Evolutionary conservation across 164 flowering plant species (phyloP).

Genomic region (Vitis rotundifolia): DNA sequence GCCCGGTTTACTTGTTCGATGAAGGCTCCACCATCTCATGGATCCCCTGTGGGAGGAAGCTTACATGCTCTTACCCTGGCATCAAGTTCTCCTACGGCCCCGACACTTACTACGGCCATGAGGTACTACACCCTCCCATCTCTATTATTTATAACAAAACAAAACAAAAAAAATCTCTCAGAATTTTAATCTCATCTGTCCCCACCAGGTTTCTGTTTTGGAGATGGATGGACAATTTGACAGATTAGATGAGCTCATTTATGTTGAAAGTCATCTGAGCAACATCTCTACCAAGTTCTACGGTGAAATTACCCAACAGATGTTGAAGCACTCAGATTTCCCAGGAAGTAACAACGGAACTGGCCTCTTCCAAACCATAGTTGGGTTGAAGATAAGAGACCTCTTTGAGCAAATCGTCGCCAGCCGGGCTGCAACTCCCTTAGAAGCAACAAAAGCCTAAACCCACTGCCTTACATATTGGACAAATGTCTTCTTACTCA

Average conservation of each 20-base stretch:
- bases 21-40: slow-evolving; percentile 96
- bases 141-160: too few relatives aligned
- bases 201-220: slow-evolving; percentile 76
- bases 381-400: slow-evolving; percentile 87
- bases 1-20: slow-evolving; percentile 90
- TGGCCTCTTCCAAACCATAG: slow-evolving; percentile 90
- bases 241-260: slow-evolving; percentile 91
- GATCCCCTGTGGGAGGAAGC: slow-evolving; percentile 97
- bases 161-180: too few relatives aligned
- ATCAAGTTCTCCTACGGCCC: slow-evolving; percentile 93
- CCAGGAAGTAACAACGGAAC: slow-evolving; percentile 98
- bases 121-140: slow-evolving; percentile 45
- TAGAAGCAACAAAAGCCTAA: slow-evolving; percentile 64
- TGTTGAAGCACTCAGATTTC: slow-evolving; percentile 89
- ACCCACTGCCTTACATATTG: slow-evolving; percentile 6
- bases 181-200: neutral
- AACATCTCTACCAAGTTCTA: slow-evolving; percentile 90
- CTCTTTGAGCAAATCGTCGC: slow-evolving; percentile 75
- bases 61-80: slow-evolving; percentile 98
- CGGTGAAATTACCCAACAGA: slow-evolving; percentile 94
- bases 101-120: slow-evolving; percentile 71
- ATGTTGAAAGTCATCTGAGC: slow-evolving; percentile 91
- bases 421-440: slow-evolving; percentile 43
- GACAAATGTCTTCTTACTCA: neutral
- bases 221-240: slow-evolving; percentile 99